A percentile compares a stretch with the other conserved stretches of the same genome.
Evolutionary conservation across 2,329 filamentous ascomycete species (phyloP).

Genomic region (Fusarium humuli): DNA sequence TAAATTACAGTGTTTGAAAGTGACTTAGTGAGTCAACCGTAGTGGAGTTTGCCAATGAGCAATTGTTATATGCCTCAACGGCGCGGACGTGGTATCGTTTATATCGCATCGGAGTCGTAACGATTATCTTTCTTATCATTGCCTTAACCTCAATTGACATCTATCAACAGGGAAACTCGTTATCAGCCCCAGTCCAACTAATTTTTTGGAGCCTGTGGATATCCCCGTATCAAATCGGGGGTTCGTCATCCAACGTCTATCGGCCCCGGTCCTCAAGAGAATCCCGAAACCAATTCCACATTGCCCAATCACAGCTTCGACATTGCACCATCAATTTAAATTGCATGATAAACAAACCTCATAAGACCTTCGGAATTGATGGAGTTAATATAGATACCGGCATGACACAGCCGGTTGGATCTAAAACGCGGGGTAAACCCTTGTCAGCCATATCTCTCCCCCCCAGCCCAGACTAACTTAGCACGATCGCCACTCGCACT

Average conservation of each 20-base stretch:
- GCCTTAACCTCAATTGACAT: not conserved
- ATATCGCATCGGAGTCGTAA: too few relatives aligned
- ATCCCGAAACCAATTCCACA: not conserved
- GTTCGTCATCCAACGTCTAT: not conserved
- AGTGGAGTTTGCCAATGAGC: not conserved
- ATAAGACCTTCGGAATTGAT: not conserved
- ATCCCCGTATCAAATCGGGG: not conserved
- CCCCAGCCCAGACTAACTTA: not conserved
- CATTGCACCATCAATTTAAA: rapidly evolving
- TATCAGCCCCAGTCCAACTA: not conserved
- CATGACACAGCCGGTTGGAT: not conserved
- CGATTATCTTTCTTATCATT: not conserved
- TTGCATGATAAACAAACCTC: too few relatives aligned
- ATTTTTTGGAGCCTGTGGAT: not conserved
- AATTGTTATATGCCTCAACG: not conserved
- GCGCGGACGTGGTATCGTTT: not conserved
- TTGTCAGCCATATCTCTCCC: not conserved
- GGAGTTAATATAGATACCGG: not conserved
- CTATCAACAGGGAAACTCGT: not conserved
- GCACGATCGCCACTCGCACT: constrained; percentile 10
- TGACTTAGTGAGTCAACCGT: not conserved
- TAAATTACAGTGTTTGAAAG: not conserved
- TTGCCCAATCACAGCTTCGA: too few relatives aligned
- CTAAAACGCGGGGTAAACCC: not conserved
- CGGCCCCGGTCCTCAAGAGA: not conserved